Evolutionary conservation across 768 basidiomycete species (phyloP).

Genomic region (Lactarius pseudohatsudake): DNA sequence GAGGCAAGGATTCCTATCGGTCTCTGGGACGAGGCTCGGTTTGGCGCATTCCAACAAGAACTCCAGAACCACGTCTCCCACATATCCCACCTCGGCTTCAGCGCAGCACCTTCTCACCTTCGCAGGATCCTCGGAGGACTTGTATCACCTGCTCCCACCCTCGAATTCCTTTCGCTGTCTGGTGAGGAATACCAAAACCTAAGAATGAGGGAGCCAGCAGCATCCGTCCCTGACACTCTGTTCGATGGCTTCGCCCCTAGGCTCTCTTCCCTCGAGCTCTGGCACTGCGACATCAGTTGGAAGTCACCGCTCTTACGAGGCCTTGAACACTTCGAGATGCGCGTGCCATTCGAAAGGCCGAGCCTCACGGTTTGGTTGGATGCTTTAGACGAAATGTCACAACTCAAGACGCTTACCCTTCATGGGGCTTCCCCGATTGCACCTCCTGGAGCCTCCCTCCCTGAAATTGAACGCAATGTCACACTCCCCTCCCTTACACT

Average conservation of each 20-base stretch:
- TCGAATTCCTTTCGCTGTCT: not conserved
- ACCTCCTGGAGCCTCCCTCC: not conserved
- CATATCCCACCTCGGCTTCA: not conserved
- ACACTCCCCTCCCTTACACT: not conserved
- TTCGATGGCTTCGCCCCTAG: not conserved
- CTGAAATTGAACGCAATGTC: not conserved
- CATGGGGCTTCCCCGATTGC: not conserved
- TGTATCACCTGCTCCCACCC: not conserved
- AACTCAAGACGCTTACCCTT: constrained; percentile 5
- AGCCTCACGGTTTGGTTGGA: constrained; percentile 1
- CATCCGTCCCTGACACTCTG: not conserved
- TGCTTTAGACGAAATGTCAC: constrained; percentile 1
- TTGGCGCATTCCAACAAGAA: not conserved
- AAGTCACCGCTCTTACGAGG: constrained; percentile 6
- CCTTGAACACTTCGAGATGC: constrained; percentile 2
- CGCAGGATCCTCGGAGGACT: not conserved
- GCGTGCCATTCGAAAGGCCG: not conserved
- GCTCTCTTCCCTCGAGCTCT: constrained; percentile 4
- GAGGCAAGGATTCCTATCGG: not conserved
- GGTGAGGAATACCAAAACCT: not conserved
- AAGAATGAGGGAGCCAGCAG: too few relatives aligned
- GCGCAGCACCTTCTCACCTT: not conserved
- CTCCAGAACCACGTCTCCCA: constrained; percentile 14
- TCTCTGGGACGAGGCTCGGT: not conserved
- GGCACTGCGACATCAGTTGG: constrained; percentile 8